Base-by-base conservation (phyloP, 1,284 basidiomycete genomes). In the Rhodotorula sp. region DNA sequence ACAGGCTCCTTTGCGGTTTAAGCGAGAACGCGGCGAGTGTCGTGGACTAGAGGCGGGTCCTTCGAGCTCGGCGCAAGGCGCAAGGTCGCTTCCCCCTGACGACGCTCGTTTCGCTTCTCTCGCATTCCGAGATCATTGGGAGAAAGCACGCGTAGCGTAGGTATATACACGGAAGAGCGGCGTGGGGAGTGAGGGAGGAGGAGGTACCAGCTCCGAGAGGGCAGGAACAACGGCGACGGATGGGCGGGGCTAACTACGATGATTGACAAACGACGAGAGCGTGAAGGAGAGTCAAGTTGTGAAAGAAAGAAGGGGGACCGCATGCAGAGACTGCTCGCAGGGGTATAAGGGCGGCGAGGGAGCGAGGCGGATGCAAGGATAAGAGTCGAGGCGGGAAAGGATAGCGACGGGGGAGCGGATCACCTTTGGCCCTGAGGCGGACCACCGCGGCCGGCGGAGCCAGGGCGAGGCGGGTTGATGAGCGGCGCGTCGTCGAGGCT, bases 401-500 rank as follows among this genome's bases (percentile, higher is more conserved):
- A 6, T 4, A 27, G 39, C 4, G 53, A 30, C 15, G 24, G 39
- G 44, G 19, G 59, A 60, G 29, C 34, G 30, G n/a, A 44, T 44
- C 39, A 44, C 39, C 39, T 44, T 17, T 56, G 54, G 39, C 59
- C 59, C 29, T 66, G 52, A 34, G 32, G 32, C 54, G 55, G 47
- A 13, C 44, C 56, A 29, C 62, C 49, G 27, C 62, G 61, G n/a
- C 62, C 51, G 49, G 65, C 53, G 17, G 54, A 59, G 11, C 66
- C 59, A 5, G 61, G 39, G 19, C 60, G 55, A 19, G 60, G 67
- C 27, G 53, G 59, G 30, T 62, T 44, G 46, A 60, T 72, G 24
- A 74, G 61, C 4, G 72, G 70, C 4, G 62, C 63, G 30, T 74
- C 73, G 54, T 74, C 73, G 59, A 74, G 69, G n/a, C 72, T 74